Conservation (phyloP, 2,329 filamentous ascomycete species). For the Ilyonectria sp. region DNA sequence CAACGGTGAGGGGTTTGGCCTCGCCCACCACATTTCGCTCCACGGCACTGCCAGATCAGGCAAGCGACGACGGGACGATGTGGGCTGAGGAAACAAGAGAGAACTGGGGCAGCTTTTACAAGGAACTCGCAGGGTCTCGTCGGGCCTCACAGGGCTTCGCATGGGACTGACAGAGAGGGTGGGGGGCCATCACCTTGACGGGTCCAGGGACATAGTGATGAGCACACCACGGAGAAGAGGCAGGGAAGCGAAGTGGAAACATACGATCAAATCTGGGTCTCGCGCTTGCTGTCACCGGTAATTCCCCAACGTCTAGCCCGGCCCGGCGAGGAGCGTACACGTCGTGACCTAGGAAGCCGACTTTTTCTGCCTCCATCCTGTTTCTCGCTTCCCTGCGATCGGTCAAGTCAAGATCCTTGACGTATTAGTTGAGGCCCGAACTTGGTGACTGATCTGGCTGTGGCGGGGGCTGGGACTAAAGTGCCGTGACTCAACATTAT, state of each 20-base stretch:
- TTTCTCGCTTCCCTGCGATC: constrained; percentile 13
- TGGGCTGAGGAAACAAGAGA: constrained; percentile 38
- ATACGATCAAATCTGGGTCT: constrained; percentile 40
- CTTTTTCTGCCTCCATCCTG: constrained; percentile 20
- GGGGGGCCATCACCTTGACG: constrained; percentile 44
- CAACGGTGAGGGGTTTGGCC: constrained; percentile 31
- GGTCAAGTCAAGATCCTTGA: constrained; percentile 19
- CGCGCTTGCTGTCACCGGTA: constrained; percentile 28
- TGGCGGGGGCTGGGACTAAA: constrained; percentile 31
- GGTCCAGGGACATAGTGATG: constrained; percentile 39
- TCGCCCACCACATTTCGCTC: constrained; percentile 26
- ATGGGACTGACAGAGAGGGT: constrained; percentile 20
- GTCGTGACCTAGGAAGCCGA: constrained; percentile 21
- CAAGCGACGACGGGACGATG: constrained; percentile 41
- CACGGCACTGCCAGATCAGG: constrained; percentile 38
- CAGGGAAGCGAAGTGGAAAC: constrained; percentile 37
- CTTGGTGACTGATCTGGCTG: constrained; percentile 7
- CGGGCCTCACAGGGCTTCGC: constrained; percentile 32
- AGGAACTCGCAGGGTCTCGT: constrained; percentile 24
- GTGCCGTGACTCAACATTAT: constrained; percentile 43
- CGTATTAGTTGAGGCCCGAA: constrained; percentile 23
- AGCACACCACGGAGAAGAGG: constrained; percentile 35
- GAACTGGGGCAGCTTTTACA: constrained; percentile 23
- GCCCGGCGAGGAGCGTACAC: constrained; percentile 31
- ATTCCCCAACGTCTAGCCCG: constrained; percentile 22